A percentile compares a stretch with the other conserved stretches of the same genome.
phyloP scores from a whole-genome alignment of 768 basidiomycete species.

The Pleurotus giganteus region DNA sequence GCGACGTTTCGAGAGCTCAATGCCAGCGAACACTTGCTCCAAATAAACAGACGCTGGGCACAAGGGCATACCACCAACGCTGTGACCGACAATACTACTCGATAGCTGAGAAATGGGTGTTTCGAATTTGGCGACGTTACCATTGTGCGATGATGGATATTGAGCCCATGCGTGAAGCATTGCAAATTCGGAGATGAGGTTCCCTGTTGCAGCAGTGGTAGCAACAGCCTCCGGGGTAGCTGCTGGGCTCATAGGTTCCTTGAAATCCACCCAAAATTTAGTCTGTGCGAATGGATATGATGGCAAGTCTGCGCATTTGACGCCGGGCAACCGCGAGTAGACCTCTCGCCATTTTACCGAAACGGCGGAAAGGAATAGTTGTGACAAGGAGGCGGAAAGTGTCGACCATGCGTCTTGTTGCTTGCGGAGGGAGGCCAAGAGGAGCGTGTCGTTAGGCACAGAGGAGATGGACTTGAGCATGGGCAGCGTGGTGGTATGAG shows the following conservation, averaged over 20 bases:
- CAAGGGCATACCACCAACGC: slow-evolving; percentile 49
- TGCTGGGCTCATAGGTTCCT: slow-evolving; percentile 19
- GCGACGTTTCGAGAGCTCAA: slow-evolving; percentile 34
- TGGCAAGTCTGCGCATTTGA: slow-evolving; percentile 50
- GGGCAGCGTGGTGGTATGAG: slow-evolving; percentile 55
- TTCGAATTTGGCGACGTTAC: slow-evolving; percentile 46
- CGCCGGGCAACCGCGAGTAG: slow-evolving; percentile 42
- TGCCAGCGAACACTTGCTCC: slow-evolving; percentile 51
- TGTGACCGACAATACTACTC: slow-evolving; percentile 51
- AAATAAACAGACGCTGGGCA: slow-evolving; percentile 70
- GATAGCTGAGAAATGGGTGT: slow-evolving; percentile 46
- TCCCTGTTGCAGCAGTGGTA: background rate
- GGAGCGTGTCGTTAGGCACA: slow-evolving; percentile 27
- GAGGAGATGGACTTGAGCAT: slow-evolving; percentile 48
- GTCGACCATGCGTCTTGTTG: slow-evolving; percentile 41
- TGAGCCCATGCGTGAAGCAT: slow-evolving; percentile 44
- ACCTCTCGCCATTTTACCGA: slow-evolving; percentile 53
- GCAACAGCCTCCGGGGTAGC: background rate
- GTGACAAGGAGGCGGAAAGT: slow-evolving; percentile 43
- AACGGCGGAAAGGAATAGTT: slow-evolving; percentile 42
- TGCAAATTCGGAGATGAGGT: slow-evolving; percentile 23
- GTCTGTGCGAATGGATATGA: slow-evolving; percentile 59
- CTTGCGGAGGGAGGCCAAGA: slow-evolving; percentile 52
- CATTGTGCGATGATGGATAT: slow-evolving; percentile 35
- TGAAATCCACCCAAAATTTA: slow-evolving; percentile 56